Conservation (phyloP, 352 stramenopile genomes). For the Phytophthora multivora region DNA sequence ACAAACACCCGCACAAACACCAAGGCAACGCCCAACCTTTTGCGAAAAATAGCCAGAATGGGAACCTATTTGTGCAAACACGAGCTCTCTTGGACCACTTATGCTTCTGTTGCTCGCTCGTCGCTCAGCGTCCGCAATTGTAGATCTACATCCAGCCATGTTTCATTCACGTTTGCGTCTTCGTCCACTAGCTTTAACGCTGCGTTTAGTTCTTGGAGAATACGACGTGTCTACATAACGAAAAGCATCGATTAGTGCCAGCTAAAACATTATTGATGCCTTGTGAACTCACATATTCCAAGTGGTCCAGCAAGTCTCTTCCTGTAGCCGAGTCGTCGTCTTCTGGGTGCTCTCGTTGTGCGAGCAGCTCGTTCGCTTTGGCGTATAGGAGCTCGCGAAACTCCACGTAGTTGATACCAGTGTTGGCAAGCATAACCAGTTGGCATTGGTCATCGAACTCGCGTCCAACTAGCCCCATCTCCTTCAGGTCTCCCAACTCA, state of each 20-base stretch:
- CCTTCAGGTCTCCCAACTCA: conserved; percentile 69
- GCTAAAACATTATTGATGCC: not conserved
- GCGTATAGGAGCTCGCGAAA: conserved; percentile 61
- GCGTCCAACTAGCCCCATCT: conserved; percentile 51
- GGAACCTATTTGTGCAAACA: conserved; percentile 13
- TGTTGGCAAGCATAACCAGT: conserved; percentile 77
- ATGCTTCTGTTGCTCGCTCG: not conserved
- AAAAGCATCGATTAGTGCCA: conserved; percentile 1
- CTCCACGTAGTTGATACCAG: conserved; percentile 77
- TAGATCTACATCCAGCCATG: conserved; percentile 30
- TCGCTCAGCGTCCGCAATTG: conserved; percentile 20
- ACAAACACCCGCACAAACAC: not conserved
- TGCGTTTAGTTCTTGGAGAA: conserved; percentile 38
- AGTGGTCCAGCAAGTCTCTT: conserved; percentile 27
- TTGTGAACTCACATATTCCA: conserved; percentile 31
- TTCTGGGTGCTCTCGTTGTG: not conserved
- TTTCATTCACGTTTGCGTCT: conserved; percentile 13
- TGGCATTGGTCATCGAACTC: conserved; percentile 79
- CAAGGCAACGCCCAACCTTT: conserved; percentile 2
- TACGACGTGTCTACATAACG: conserved; percentile 30
- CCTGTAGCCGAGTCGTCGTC: not conserved
- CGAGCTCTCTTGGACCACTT: not conserved
- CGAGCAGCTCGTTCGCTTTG: conserved; percentile 48
- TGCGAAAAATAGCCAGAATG: conserved; percentile 29
- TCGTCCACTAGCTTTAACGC: conserved; percentile 24